Evolutionary conservation across 1,139 yeast species (phyloP).

Genomic region (Pichia cactophila): DNA sequence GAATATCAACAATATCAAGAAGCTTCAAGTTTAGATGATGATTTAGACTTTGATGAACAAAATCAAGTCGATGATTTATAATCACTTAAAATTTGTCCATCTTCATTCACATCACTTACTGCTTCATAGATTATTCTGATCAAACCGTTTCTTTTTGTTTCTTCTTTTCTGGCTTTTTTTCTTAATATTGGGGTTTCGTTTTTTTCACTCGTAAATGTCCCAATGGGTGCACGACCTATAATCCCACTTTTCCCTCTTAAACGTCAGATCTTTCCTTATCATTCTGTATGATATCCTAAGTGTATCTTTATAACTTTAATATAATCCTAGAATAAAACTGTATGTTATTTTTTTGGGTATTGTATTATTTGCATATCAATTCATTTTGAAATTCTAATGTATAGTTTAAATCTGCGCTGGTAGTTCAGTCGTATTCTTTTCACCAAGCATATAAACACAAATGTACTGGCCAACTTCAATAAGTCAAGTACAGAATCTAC

Average conservation of each 20-base stretch:
- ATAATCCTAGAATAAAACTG: neutral
- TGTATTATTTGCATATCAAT: no score
- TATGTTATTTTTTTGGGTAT: no score
- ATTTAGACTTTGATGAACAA: conserved; percentile 60
- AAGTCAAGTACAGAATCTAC: conserved; percentile 18
- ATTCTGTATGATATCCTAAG: conserved; percentile 1
- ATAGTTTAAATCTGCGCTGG: no score
- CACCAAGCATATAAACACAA: neutral
- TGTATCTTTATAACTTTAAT: conserved; percentile 10
- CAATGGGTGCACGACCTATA: no score
- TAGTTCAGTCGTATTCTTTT: no score
- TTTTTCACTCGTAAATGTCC: neutral
- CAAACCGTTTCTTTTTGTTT: conserved; percentile 2
- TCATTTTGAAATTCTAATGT: no score
- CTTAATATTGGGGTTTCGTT: conserved; percentile 6
- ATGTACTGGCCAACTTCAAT: conserved; percentile 29
- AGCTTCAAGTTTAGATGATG: conserved; percentile 67
- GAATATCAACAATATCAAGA: conserved; percentile 93
- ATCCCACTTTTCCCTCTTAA: conserved; percentile 1
- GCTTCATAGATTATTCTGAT: conserved; percentile 1
- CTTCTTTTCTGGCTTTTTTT: conserved; percentile 4
- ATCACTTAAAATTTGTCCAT: conserved; percentile 11
- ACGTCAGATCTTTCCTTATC: conserved; percentile 4
- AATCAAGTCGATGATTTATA: conserved; percentile 45
- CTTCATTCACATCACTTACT: neutral